phyloP scores from a whole-genome alignment of 1,139 yeast species.

The Candida sp. region DNA sequence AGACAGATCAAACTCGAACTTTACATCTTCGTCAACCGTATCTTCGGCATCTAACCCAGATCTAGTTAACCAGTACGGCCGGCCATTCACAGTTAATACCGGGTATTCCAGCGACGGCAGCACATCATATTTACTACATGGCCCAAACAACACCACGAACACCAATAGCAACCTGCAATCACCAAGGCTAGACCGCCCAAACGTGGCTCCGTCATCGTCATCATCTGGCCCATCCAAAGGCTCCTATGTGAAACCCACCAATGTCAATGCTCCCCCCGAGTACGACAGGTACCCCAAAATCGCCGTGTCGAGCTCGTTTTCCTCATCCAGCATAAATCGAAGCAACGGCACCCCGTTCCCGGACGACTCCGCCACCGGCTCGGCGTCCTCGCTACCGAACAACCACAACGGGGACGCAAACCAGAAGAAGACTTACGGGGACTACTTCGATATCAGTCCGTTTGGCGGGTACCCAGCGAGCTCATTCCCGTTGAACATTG shows the following conservation, averaged over 20 bases:
- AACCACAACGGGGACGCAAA: neutral
- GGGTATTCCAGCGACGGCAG: conserved; percentile 5
- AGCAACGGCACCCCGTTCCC: neutral
- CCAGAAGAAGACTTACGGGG: neutral
- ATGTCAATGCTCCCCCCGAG: conserved; percentile 2
- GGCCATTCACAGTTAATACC: conserved; percentile 1
- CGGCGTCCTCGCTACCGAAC: neutral
- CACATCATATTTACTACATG: neutral
- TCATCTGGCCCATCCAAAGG: neutral
- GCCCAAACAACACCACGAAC: neutral
- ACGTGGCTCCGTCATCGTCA: neutral
- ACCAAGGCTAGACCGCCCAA: neutral
- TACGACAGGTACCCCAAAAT: conserved; percentile 4
- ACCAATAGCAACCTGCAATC: neutral
- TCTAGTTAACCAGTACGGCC: conserved; percentile 1
- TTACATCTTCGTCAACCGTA: conserved; percentile 1
- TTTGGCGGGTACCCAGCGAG: conserved; percentile 96
- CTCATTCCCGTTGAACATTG: conserved; percentile 84
- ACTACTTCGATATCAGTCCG: conserved; percentile 58
- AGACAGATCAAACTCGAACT: neutral
- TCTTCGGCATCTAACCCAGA: neutral
- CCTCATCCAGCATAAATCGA: conserved; percentile 1
- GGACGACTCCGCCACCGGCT: neutral
- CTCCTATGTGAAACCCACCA: neutral
- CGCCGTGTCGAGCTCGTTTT: neutral